phyloP scores from a whole-genome alignment of 139 green algal genomes.

The Chlamydomonas asymmetrica region DNA sequence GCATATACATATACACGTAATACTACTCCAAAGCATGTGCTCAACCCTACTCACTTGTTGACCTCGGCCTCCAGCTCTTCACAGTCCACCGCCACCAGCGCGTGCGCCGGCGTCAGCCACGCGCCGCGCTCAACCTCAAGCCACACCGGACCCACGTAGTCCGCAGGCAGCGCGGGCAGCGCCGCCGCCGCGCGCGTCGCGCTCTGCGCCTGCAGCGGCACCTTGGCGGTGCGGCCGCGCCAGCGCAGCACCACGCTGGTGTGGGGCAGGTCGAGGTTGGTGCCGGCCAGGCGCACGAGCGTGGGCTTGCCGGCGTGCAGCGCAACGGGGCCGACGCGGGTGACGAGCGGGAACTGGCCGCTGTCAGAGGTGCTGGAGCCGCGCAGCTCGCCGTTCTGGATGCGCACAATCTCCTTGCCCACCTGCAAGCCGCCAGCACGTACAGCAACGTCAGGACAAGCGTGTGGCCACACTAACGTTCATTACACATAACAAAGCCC shows the following conservation, averaged over 20 bases:
- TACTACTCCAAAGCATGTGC: too few relatives aligned
- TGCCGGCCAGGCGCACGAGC: slow-evolving; percentile 4
- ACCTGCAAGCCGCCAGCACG: too few relatives aligned
- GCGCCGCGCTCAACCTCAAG: slow-evolving; percentile 44
- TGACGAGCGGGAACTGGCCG: slow-evolving; percentile 9
- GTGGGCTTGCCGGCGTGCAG: background rate
- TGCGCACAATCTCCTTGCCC: slow-evolving; percentile 22
- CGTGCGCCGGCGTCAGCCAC: slow-evolving; percentile 31
- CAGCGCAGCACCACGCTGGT: slow-evolving; percentile 18
- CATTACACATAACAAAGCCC: too few relatives aligned
- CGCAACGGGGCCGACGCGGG: slow-evolving; percentile 17
- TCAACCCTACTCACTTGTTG: slow-evolving; percentile 32
- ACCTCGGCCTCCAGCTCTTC: slow-evolving; percentile 34
- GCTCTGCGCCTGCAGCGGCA: slow-evolving; percentile 13
- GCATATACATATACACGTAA: too few relatives aligned
- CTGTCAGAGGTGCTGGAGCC: background rate
- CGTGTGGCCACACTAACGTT: too few relatives aligned
- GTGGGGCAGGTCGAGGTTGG: slow-evolving; percentile 13
- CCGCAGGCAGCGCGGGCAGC: slow-evolving; percentile 8
- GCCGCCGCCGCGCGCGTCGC: slow-evolving; percentile 2
- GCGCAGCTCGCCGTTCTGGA: slow-evolving; percentile 2
- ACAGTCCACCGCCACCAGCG: slow-evolving; percentile 53
- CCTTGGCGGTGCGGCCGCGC: slow-evolving; percentile 9
- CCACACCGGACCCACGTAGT: slow-evolving; percentile 34
- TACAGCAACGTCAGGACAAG: too few relatives aligned